Base-by-base conservation (phyloP, 78 protist genomes). In the Cavenderia fasciculata region DNA sequence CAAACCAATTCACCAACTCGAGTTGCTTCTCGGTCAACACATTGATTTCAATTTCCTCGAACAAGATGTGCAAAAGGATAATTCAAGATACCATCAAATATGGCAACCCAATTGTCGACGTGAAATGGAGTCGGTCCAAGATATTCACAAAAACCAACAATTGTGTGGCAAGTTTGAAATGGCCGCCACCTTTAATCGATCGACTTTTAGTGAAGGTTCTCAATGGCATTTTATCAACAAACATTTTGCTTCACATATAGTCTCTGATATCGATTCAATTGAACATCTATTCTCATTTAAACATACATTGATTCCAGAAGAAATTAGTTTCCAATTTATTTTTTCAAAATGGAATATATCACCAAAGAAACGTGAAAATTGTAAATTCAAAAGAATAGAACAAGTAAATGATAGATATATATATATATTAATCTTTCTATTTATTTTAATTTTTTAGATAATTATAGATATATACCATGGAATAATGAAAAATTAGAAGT, bases 51-150 rank as follows among this genome's bases (percentile, higher is more conserved):
- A n/a, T n/a, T n/a, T n/a, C n/a, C n/a, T n/a, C n/a, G n/a, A n/a
- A n/a, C n/a, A n/a, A n/a, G n/a, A n/a, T n/a, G n/a, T n/a, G n/a
- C n/a, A n/a, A n/a, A n/a, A n/a, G n/a, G n/a, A n/a, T n/a, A n/a
- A n/a, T n/a, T n/a, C n/a, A n/a, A n/a, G n/a, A 73, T 54, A 23
- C 66, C 59, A 73, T 73, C 31, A 73, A 73, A 73, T 63, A 73
- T 21, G 68, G 68, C 38, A 54, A 7, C 8, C 44, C 49, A 7
- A 73, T 73, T 25, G n/a, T n/a, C n/a, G n/a, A n/a, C n/a, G n/a
- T n/a, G n/a, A n/a, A n/a, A n/a, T n/a, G n/a, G n/a, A n/a, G n/a
- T n/a, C n/a, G n/a, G n/a, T n/a, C n/a, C n/a, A n/a, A n/a, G n/a
- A n/a, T n/a, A n/a, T n/a, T n/a, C n/a, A n/a, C n/a, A n/a, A n/a